Percentiles rank a stretch among this genome's conserved stretches.
These are phyloP conservation scores for Curvularia verruculosa DNA, from an alignment of 2,329 filamentous ascomycete species.

Conservation along the genomic window DNA sequence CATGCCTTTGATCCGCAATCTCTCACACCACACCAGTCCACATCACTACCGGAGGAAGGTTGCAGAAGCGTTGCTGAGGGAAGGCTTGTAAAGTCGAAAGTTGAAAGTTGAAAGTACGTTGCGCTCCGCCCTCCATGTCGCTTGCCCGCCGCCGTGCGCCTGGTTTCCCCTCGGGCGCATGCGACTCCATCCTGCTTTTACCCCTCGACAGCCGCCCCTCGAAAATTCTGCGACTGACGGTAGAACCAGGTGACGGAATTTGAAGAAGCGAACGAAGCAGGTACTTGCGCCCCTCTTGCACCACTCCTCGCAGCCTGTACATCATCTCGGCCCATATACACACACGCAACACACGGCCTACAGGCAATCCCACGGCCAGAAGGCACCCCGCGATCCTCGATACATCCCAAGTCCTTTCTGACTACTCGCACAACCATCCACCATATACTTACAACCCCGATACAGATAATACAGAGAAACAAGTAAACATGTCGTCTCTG, in stretches of 20 bases:
- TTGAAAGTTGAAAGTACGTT: conserved; percentile 43
- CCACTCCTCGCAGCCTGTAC: conserved; percentile 7
- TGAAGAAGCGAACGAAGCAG: conserved; percentile 37
- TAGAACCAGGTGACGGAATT: conserved; percentile 43
- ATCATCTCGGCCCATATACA: conserved; percentile 2
- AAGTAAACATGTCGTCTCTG: conserved; percentile 57
- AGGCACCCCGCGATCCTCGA: conserved; percentile 24
- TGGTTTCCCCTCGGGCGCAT: conserved; percentile 26
- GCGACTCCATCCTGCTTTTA: conserved; percentile 28
- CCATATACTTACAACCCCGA: conserved; percentile 27
- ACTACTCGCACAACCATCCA: conserved; percentile 16
- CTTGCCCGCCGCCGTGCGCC: conserved; percentile 12
- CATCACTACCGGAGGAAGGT: conserved; percentile 42
- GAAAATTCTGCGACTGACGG: conserved; percentile 43
- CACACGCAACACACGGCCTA: conserved; percentile 14
- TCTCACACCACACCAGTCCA: conserved; percentile 27
- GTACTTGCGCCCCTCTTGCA: conserved; percentile 26
- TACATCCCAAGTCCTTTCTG: conserved; percentile 20
- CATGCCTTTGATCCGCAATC: conserved; percentile 28
- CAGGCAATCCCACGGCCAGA: conserved; percentile 32
- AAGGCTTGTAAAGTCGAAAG: conserved; percentile 46
- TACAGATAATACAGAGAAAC: conserved; percentile 41
- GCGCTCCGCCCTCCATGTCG: conserved; percentile 6
- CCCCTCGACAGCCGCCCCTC: conserved; percentile 33
- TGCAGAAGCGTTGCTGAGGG: conserved; percentile 51